Evolutionary conservation across 2,329 filamentous ascomycete genomes (phyloP).

Genomic region (Colletotrichum noveboracense): DNA sequence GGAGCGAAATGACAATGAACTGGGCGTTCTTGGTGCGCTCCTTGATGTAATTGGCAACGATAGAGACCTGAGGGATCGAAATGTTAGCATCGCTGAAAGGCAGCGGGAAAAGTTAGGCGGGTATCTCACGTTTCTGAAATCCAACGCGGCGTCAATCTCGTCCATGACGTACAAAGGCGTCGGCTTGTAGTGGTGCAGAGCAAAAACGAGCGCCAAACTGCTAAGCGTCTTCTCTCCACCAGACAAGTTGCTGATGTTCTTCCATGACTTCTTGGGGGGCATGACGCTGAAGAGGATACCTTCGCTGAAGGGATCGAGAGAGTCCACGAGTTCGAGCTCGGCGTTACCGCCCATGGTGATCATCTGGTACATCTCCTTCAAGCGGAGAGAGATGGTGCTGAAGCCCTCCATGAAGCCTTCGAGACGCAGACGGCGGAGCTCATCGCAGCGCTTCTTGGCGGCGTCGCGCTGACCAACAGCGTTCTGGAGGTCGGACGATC

Average conservation of each 20-base stretch:
- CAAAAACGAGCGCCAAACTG: constrained; percentile 94
- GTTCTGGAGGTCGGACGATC: constrained; percentile 82
- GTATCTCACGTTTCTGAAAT: constrained; percentile 90
- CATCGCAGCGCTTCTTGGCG: constrained; percentile 91
- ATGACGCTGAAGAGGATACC: constrained; percentile 98
- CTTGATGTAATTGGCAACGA: constrained; percentile 98
- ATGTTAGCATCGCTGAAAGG: constrained; percentile 14
- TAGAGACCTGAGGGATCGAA: constrained; percentile 79
- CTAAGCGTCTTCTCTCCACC: constrained; percentile 98
- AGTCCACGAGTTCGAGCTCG: constrained; percentile 95
- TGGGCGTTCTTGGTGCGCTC: constrained; percentile 99
- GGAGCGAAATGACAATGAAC: constrained; percentile 96
- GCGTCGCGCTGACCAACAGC: constrained; percentile 81
- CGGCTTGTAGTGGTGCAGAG: constrained; percentile 96
- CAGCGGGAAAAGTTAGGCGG: neutral
- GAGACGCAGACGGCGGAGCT: constrained; percentile 85
- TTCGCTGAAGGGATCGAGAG: constrained; percentile 93
- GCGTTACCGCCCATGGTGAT: constrained; percentile 99
- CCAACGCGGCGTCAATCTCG: constrained; percentile 96
- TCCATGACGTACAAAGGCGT: constrained; percentile 99
- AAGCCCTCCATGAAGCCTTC: constrained; percentile 99
- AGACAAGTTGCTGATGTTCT: constrained; percentile 95
- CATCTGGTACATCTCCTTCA: constrained; percentile 99
- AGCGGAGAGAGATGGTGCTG: constrained; percentile 86
- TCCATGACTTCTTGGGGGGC: constrained; percentile 99